Percentiles rank a stretch among this genome's conserved stretches.
These are phyloP conservation scores for Xylaria multiplex DNA, from an alignment of 2,329 filamentous ascomycete genomes.

Conservation along the genomic window DNA sequence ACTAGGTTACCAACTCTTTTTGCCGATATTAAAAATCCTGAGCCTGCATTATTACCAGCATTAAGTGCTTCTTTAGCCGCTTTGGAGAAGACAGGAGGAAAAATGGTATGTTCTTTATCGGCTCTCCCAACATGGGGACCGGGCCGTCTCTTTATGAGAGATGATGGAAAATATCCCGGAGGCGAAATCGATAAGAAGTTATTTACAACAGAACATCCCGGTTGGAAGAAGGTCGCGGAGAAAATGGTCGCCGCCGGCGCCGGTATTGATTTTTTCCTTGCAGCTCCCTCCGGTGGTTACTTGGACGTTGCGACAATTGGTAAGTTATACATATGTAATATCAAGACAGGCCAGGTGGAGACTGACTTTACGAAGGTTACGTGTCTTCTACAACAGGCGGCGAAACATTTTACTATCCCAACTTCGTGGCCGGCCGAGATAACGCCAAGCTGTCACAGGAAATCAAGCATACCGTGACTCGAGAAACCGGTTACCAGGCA, in stretches of 20 bases:
- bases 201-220: slow-evolving; percentile 87
- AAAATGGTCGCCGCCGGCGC: slow-evolving; percentile 89
- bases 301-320: slow-evolving; percentile 92
- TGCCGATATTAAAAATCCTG: slow-evolving; percentile 85
- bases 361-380: slow-evolving; percentile 66
- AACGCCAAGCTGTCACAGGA: slow-evolving; percentile 84
- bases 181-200: slow-evolving; percentile 93
- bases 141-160: slow-evolving; percentile 83
- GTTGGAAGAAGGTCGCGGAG: slow-evolving; percentile 85
- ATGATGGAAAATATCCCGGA: slow-evolving; percentile 85
- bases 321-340: slow-evolving; percentile 53
- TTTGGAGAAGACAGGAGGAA: slow-evolving; percentile 86
- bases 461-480: slow-evolving; percentile 83
- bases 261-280: slow-evolving; percentile 94
- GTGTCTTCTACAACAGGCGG: slow-evolving; percentile 90
- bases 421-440: slow-evolving; percentile 90
- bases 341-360: background rate
- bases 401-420: slow-evolving; percentile 96
- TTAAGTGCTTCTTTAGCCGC: slow-evolving; percentile 86
- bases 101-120: slow-evolving; percentile 87
- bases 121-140: slow-evolving; percentile 93
- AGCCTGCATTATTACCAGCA: slow-evolving; percentile 85
- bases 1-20: slow-evolving; percentile 86
- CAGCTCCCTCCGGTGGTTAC: slow-evolving; percentile 88
- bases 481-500: slow-evolving; percentile 94